Conservation (phyloP, 306 rosid genomes). For the Ceratonia siliqua region DNA sequence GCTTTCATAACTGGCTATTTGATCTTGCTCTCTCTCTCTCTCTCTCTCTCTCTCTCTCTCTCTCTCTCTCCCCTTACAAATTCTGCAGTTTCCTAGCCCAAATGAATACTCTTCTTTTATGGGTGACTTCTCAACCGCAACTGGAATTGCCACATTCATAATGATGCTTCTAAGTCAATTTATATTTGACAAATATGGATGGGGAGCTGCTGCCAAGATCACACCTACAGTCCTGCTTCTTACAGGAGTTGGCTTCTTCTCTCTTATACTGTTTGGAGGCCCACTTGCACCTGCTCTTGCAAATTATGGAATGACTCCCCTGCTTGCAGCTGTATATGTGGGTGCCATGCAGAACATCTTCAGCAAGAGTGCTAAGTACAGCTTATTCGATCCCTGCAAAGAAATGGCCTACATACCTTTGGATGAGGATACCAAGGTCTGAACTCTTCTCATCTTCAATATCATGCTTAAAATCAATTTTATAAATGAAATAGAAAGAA, state of each 20-base stretch:
- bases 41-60: background rate
- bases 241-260: slow-evolving; percentile 96
- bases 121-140: slow-evolving; percentile 99
- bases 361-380: slow-evolving; percentile 99
- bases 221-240: slow-evolving; percentile 91
- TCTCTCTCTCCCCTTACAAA: background rate
- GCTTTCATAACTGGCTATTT: slow-evolving; percentile 17
- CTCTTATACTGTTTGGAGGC: slow-evolving; percentile 77
- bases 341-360: slow-evolving; percentile 99
- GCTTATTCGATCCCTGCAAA: slow-evolving; percentile 97
- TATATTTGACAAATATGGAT: slow-evolving; percentile 86
- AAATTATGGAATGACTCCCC: slow-evolving; percentile 83
- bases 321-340: slow-evolving; percentile 97
- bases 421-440: slow-evolving; percentile 97
- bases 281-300: slow-evolving; percentile 77
- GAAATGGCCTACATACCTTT: slow-evolving; percentile 99
- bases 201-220: slow-evolving; percentile 98
- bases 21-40: background rate
- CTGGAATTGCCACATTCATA: slow-evolving; percentile 82
- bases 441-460: slow-evolving; percentile 26
- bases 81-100: slow-evolving; percentile 94
- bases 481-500: background rate
- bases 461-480: slow-evolving; percentile 4
- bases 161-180: slow-evolving; percentile 96
- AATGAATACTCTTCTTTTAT: slow-evolving; percentile 96